Percentiles rank a stretch among this genome's conserved stretches.
Evolutionary conservation across 108 stramenopile genomes (phyloP).

Genomic region (Nannochloropsis gaditana): DNA sequence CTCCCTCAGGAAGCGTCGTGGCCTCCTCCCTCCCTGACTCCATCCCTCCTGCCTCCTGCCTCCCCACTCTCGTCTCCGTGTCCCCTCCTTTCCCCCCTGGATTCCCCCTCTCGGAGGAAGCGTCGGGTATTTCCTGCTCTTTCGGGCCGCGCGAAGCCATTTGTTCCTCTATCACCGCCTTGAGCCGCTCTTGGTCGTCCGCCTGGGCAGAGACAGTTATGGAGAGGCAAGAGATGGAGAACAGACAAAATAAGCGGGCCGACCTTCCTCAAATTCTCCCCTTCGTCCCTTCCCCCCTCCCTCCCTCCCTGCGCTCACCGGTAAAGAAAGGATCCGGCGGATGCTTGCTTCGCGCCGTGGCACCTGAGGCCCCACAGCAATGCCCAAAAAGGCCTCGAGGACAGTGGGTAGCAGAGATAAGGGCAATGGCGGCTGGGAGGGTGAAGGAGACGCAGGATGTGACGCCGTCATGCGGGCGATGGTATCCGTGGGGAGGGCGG

Average conservation of each 20-base stretch:
- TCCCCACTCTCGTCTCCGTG: neutral
- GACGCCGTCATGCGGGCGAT: neutral
- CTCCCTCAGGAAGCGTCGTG: no score
- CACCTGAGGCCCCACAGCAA: neutral
- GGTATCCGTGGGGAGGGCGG: neutral
- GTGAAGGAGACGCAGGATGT: neutral
- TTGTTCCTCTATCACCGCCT: slow-evolving; percentile 6
- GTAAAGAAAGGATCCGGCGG: neutral
- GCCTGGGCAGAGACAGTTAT: neutral
- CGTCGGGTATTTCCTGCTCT: neutral
- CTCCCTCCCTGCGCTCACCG: neutral
- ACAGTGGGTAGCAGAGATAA: neutral
- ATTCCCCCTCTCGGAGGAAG: neutral
- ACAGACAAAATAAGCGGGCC: no score
- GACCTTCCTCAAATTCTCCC: neutral
- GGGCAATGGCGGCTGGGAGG: neutral
- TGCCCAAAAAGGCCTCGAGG: slow-evolving; percentile 3
- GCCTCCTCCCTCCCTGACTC: neutral
- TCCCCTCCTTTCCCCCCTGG: slow-evolving; percentile 12
- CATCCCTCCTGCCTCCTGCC: neutral
- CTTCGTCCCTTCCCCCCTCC: neutral
- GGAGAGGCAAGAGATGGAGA: no score
- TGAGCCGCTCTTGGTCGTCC: slow-evolving; percentile 3
- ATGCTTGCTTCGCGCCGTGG: neutral
- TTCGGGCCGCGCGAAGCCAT: neutral